A percentile compares a stretch with the other conserved stretches of the same genome.
These are phyloP conservation scores for Senna tora DNA, from an alignment of 306 rosid species.

Conservation along the genomic window DNA sequence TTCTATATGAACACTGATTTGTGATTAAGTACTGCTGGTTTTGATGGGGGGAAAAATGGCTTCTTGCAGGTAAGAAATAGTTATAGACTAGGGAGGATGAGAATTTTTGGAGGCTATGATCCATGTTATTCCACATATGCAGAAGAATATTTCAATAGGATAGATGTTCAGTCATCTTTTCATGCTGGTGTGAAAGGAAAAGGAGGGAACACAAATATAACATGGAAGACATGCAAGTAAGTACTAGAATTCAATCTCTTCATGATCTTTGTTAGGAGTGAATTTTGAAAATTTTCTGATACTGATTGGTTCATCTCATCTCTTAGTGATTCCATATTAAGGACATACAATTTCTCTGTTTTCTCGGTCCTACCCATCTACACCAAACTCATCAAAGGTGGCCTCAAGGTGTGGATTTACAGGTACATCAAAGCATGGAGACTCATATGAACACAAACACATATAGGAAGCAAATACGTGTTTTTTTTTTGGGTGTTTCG, in stretches of 20 bases:
- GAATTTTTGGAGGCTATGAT: slow-evolving; percentile 61
- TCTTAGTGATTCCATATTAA: slow-evolving; percentile 45
- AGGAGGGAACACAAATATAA: slow-evolving; percentile 23
- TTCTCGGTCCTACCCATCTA: slow-evolving; percentile 57
- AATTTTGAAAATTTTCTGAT: neutral
- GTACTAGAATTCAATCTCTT: slow-evolving; percentile 24
- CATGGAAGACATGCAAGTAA: slow-evolving; percentile 62
- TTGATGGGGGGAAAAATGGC: neutral
- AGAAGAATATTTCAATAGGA: slow-evolving; percentile 53
- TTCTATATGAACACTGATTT: slow-evolving; percentile 8
- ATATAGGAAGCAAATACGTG: no score
- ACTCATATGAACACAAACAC: neutral
- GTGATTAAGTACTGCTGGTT: neutral
- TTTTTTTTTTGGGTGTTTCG: no score
- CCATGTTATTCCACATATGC: slow-evolving; percentile 59
- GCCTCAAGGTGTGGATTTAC: slow-evolving; percentile 62
- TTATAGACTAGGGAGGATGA: slow-evolving; percentile 40
- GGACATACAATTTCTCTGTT: slow-evolving; percentile 50
- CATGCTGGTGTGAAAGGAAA: slow-evolving; percentile 36
- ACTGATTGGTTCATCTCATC: slow-evolving; percentile 14
- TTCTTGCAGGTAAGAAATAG: slow-evolving; percentile 42
- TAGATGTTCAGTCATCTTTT: slow-evolving; percentile 54
- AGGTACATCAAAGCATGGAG: slow-evolving; percentile 37
- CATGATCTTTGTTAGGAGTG: neutral
- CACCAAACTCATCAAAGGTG: slow-evolving; percentile 62